Percentiles rank a stretch among this genome's conserved stretches.
These are phyloP conservation scores for Sclerospora graminicola DNA, from an alignment of 352 stramenopile genomes.

Conservation along the genomic window DNA sequence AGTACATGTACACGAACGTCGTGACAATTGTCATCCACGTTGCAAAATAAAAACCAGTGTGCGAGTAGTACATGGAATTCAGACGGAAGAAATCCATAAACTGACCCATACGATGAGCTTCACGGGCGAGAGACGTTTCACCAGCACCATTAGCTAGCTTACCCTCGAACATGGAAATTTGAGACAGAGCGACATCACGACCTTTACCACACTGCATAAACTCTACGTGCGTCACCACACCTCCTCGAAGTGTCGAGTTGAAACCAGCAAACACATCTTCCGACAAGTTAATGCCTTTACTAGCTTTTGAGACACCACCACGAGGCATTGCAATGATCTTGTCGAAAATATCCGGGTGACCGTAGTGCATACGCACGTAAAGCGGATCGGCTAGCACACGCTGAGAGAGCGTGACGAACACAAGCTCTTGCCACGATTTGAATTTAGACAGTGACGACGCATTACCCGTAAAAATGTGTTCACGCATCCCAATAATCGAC, in stretches of 20 bases:
- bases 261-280: constrained; percentile 79
- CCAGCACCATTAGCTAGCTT: constrained; percentile 70
- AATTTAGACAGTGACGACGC: constrained; percentile 72
- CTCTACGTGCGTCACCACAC: constrained; percentile 60
- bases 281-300: constrained; percentile 73
- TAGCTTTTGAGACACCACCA: constrained; percentile 68
- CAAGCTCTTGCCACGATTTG: constrained; percentile 69
- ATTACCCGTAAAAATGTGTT: constrained; percentile 78
- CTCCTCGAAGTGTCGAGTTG: constrained; percentile 54
- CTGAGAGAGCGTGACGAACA: constrained; percentile 74
- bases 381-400: constrained; percentile 68
- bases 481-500: constrained; percentile 76
- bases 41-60: constrained; percentile 74
- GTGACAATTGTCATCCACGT: constrained; percentile 80
- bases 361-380: constrained; percentile 73
- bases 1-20: constrained; percentile 80
- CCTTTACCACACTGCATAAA: constrained; percentile 79
- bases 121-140: constrained; percentile 57
- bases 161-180: constrained; percentile 77
- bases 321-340: constrained; percentile 61
- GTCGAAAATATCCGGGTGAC: constrained; percentile 75
- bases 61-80: constrained; percentile 81
- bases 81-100: constrained; percentile 78
- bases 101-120: constrained; percentile 70
- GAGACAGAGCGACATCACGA: constrained; percentile 66